A percentile compares a stretch with the other conserved stretches of the same genome.
Evolutionary conservation across 768 basidiomycete genomes (phyloP).

Genomic region (Mycena alexandri): DNA sequence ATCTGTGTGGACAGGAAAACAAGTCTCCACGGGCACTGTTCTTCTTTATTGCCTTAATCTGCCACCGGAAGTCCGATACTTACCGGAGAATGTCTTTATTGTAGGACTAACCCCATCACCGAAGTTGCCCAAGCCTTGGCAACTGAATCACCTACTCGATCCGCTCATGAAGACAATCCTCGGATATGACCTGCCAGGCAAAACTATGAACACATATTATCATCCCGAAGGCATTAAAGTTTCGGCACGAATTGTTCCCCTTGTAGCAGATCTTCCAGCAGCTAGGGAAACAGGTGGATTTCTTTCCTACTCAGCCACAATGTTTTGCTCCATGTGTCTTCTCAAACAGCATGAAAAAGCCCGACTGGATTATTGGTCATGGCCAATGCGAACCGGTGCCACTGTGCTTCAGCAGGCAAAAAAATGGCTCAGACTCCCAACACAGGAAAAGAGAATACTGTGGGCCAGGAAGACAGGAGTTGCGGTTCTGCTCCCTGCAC

Average conservation of each 20-base stretch:
- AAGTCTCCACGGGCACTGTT: conserved; percentile 28
- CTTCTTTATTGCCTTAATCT: conserved; percentile 44
- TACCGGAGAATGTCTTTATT: conserved; percentile 43
- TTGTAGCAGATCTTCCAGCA: conserved; percentile 38
- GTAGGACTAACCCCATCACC: conserved; percentile 45
- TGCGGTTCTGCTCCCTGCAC: conserved; percentile 33
- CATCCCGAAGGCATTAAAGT: conserved; percentile 35
- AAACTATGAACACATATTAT: conserved; percentile 19
- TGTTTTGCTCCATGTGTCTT: conserved; percentile 41
- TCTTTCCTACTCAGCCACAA: conserved; percentile 20
- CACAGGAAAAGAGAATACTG: too few species aligned
- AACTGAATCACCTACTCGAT: conserved; percentile 23
- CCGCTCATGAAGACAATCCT: conserved; percentile 18
- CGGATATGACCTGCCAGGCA: conserved; percentile 16
- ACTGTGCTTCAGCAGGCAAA: conserved; percentile 30
- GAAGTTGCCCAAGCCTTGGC: conserved; percentile 38
- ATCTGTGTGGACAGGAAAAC: neutral
- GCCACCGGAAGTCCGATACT: conserved; percentile 39
- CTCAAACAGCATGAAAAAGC: conserved; percentile 18
- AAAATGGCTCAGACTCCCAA: conserved; percentile 31
- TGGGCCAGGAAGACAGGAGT: conserved; percentile 32
- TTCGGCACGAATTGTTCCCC: conserved; percentile 31
- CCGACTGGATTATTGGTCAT: conserved; percentile 32
- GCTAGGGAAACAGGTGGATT: conserved; percentile 37
- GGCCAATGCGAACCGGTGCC: conserved; percentile 22